Evolutionary conservation across 805 yeast genomes (phyloP).

Genomic region (Starmerella gropengiesseri): DNA sequence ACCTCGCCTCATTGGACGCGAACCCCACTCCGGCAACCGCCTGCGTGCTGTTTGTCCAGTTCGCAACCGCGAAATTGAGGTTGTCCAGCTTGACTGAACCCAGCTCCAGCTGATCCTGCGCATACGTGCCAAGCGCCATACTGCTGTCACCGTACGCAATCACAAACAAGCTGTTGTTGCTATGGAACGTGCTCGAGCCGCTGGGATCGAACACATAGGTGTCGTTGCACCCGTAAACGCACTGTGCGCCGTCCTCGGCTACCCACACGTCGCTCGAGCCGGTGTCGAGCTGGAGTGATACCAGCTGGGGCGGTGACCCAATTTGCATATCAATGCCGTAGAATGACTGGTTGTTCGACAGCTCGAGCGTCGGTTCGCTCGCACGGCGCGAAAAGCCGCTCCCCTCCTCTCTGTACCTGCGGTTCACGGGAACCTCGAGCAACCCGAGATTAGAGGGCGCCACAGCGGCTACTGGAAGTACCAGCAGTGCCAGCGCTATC

Average conservation of each 20-base stretch:
- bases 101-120: constrained; percentile 47
- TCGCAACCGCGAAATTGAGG: constrained; percentile 66
- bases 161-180: constrained; percentile 18
- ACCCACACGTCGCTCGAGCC: constrained; percentile 72
- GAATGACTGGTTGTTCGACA: constrained; percentile 25
- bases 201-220: constrained; percentile 23
- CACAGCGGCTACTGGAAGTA: too few species aligned
- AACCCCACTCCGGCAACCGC: constrained; percentile 40
- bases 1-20: too few species aligned
- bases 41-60: constrained; percentile 47
- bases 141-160: constrained; percentile 36
- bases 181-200: constrained; percentile 21
- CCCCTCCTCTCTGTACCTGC: too few species aligned
- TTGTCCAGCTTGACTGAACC: constrained; percentile 41
- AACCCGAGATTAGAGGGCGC: too few species aligned
- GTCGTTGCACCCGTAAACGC: constrained; percentile 17
- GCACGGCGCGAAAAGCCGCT: too few species aligned
- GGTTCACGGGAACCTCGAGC: too few species aligned
- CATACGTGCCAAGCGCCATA: constrained; percentile 47
- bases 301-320: constrained; percentile 47
- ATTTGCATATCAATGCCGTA: constrained; percentile 31
- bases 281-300: constrained; percentile 53
- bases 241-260: constrained; percentile 39
- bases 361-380: too few species aligned
- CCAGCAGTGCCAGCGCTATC: too few species aligned